Conservation (phyloP, 1,284 basidiomycete genomes). For the Apiotrichum domesticum region DNA sequence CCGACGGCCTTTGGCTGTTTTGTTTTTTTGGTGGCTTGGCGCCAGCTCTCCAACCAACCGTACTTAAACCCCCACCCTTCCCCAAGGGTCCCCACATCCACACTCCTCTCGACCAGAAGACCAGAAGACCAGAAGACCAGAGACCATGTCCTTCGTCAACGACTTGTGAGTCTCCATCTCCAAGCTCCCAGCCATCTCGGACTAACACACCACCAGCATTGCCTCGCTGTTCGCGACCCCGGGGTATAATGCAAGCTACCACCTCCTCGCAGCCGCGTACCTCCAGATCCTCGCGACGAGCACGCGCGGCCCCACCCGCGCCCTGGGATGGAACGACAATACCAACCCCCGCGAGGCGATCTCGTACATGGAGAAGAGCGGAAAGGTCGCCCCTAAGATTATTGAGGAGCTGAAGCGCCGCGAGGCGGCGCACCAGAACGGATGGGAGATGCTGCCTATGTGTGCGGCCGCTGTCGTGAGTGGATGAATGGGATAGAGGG, state of each 20-base stretch:
- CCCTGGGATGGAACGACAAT: conserved; percentile 28
- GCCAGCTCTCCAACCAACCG: too few relatives aligned
- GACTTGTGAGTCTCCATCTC: too few relatives aligned
- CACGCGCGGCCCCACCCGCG: conserved; percentile 17
- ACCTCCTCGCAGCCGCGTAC: conserved; percentile 29
- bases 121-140: too few relatives aligned
- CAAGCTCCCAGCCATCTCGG: too few relatives aligned
- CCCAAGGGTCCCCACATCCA: too few relatives aligned
- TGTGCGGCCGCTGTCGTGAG: conserved; percentile 30
- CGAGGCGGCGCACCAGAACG: conserved; percentile 33
- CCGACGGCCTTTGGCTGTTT: too few relatives aligned
- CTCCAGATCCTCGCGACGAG: conserved; percentile 25
- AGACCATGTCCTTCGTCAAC: too few relatives aligned
- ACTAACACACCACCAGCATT: neutral
- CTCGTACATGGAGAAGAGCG: conserved; percentile 25
- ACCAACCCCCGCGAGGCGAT: conserved; percentile 26
- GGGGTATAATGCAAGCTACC: conserved; percentile 32
- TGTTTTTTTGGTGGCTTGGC: too few relatives aligned
- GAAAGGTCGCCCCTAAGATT: conserved; percentile 22
- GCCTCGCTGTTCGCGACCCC: conserved; percentile 1
- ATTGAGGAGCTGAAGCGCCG: conserved; percentile 29
- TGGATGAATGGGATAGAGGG: neutral
- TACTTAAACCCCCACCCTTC: too few relatives aligned
- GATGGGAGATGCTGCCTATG: conserved; percentile 28
- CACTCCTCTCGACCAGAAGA: too few relatives aligned